Base-by-base conservation (phyloP, 352 stramenopile genomes). In the Hyaloperonospora arabidopsidis region DNA sequence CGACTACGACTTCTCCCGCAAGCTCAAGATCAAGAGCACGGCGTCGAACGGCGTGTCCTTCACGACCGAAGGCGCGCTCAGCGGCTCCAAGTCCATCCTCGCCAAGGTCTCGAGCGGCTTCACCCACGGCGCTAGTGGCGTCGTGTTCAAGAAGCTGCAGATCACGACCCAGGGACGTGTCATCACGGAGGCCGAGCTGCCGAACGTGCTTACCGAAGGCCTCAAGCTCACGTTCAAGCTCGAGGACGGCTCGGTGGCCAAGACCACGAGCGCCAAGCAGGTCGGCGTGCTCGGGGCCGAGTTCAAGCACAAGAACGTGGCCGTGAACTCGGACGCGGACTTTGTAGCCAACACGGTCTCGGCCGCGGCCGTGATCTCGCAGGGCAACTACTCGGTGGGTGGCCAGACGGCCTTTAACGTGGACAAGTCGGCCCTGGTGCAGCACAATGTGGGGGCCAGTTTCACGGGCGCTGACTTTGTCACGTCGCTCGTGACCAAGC, bases 131-230 rank as follows among this genome's bases (percentile, higher is more conserved):
- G 63, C 63, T 40, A 85, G 67, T 52, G 72, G 79, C 41, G 70
- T 89, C 18, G 73, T 86, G 38, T 87, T 89, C 63, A 89, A 87
- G 76, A 92, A 92, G 76, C 75, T 92, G 57, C 81, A 92, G 72
- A 77, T 89, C 53, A 89, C 79, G 29, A 92, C 79, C 17, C 74
- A 87, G 58, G 81, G 81, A 39, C 74, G 77, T n/a, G 55, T 92
- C 40, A 53, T 92, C 32, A 85, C 77, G 35, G 81, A 92, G 65
- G 79, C 76, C 12, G 81, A 92, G 60, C 63, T 88, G 19, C 76
- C 79, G 19, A 89, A 92, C 62, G 77, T 86, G 49, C 57, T 87
- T 57, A 87, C 76, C 1, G 60, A 88, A 48, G 78, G 78, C 19
- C 69, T 92, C 4, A 89, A 88, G 72, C 63, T 92, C 53, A 86